Base-by-base conservation (phyloP, 257 asterid species). In the Nemophila menziesii region DNA sequence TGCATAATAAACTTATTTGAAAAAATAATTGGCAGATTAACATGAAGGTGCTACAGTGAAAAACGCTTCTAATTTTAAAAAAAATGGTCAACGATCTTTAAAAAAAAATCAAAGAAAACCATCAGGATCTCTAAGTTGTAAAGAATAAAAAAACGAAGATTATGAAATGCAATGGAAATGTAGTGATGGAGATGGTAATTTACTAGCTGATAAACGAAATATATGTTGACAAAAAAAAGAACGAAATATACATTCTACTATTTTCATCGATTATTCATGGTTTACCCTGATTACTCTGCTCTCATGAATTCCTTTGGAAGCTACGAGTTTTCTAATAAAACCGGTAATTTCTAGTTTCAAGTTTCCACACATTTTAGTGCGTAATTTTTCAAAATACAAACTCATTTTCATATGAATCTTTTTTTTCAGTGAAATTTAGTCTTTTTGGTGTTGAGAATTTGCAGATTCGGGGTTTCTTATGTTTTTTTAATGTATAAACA, bases 241-340 rank as follows among this genome's bases (percentile, higher is more conserved):
- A 56, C 67, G 57, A 56, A 56, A 54, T 36, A 39, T 78, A 18
- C 85, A 74, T 44, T 62, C 78, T 36, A 73, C 94, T 42, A 86
- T 90, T 61, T 90, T 17, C 85, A 58, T 54, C 65, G 69, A 27
- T 50, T 90, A 43, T 79, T 94, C 42, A 46, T 64, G 33, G 69
- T 71, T 56, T 74, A 74, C 70, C 82, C 82, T 33, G 71, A 76
- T 66, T 56, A 65, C 54, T 62, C 92, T 49, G 50, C 76, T 36
- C 83, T 74, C 56, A 60, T 76, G 29, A 67, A 86, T 37, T 64
- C 92, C 62, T 54, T 72, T 54, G 87, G 77, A 55, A 92, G 92
- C 48, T 81, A 68, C 64, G 84, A 72, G 15, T 74, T 80, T 63
- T 85, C 96, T 41, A 74, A 67, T 65, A 66, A 60, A 61, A 65